phyloP scores from a whole-genome alignment of 2,329 filamentous ascomycete genomes.

The Sodiomyces alkalinus region DNA sequence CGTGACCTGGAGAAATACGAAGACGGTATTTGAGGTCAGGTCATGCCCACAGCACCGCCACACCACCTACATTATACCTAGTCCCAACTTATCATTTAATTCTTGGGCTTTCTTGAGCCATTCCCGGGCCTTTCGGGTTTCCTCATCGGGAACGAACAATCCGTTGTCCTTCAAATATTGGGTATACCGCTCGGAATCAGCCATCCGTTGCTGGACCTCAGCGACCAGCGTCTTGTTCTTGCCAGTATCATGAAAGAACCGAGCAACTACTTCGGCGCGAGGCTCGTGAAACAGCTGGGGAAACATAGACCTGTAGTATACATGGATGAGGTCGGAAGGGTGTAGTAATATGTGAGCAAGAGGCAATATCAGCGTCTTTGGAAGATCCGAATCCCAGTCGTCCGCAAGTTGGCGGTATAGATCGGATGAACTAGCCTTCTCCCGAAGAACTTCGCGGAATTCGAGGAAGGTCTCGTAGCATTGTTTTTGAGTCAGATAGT shows the following conservation, averaged over 20 bases:
- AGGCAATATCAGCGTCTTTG: constrained; percentile 5
- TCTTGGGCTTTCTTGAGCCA: constrained; percentile 6
- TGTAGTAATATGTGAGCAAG: constrained; percentile 7
- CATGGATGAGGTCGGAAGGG: constrained; percentile 5
- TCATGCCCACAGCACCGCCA: too few species aligned
- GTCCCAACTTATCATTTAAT: constrained; percentile 4
- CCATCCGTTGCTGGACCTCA: constrained; percentile 6
- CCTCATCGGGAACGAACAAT: constrained; percentile 6
- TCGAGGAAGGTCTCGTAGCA: constrained; percentile 5
- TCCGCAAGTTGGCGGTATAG: constrained; percentile 3
- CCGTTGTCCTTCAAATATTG: constrained; percentile 8
- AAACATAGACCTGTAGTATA: constrained; percentile 6
- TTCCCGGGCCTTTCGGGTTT: constrained; percentile 5
- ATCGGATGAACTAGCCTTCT: constrained; percentile 3
- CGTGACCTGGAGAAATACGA: too few species aligned
- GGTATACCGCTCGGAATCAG: constrained; percentile 9
- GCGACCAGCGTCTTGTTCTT: constrained; percentile 3
- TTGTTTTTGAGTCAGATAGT: background rate
- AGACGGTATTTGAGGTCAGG: too few species aligned
- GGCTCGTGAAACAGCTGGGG: constrained; percentile 2
- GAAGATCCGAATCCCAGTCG: constrained; percentile 7
- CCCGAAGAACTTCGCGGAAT: constrained; percentile 6
- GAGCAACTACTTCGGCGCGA: constrained; percentile 4
- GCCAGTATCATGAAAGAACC: constrained; percentile 9
- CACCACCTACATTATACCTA: too few species aligned